phyloP scores from a whole-genome alignment of 495 filamentous ascomycete species.

The Durotheca rogersii region DNA sequence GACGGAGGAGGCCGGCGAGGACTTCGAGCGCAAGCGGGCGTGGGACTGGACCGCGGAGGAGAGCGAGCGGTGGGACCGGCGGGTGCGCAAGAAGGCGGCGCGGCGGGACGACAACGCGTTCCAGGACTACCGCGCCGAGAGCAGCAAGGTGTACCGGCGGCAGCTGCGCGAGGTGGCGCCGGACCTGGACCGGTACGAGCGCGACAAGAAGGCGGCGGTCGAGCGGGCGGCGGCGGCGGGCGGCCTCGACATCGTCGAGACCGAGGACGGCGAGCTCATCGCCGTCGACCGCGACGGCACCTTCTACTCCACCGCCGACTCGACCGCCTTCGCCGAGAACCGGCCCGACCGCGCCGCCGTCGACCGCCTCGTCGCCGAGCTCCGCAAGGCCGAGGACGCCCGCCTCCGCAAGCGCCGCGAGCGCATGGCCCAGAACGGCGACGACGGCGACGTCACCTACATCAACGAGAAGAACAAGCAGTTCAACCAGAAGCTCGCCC shows the following conservation, averaged over 20 bases:
- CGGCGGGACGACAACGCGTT: constrained; percentile 86
- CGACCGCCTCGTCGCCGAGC: constrained; percentile 80
- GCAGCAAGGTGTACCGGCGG: constrained; percentile 88
- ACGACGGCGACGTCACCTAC: constrained; percentile 89
- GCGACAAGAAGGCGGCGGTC: constrained; percentile 78
- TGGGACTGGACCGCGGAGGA: constrained; percentile 99
- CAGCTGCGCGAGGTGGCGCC: constrained; percentile 72
- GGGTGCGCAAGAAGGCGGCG: constrained; percentile 79
- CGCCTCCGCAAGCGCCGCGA: constrained; percentile 82
- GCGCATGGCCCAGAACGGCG: constrained; percentile 68
- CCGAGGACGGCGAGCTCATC: constrained; percentile 87
- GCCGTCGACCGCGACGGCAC: constrained; percentile 87
- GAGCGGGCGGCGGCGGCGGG: constrained; percentile 78
- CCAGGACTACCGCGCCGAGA: constrained; percentile 83
- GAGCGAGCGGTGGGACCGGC: constrained; percentile 87
- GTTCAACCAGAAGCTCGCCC: constrained; percentile 93
- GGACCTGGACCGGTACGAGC: constrained; percentile 79
- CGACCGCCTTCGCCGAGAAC: constrained; percentile 75
- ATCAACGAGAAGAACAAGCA: constrained; percentile 99
- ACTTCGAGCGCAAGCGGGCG: constrained; percentile 95
- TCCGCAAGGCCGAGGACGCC: constrained; percentile 85
- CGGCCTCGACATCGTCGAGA: constrained; percentile 89
- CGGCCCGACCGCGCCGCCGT: constrained; percentile 88
- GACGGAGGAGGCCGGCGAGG: constrained; percentile 76
- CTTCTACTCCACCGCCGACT: constrained; percentile 86